phyloP scores from a whole-genome alignment of 495 filamentous ascomycete genomes.

The Neurospora sp. region DNA sequence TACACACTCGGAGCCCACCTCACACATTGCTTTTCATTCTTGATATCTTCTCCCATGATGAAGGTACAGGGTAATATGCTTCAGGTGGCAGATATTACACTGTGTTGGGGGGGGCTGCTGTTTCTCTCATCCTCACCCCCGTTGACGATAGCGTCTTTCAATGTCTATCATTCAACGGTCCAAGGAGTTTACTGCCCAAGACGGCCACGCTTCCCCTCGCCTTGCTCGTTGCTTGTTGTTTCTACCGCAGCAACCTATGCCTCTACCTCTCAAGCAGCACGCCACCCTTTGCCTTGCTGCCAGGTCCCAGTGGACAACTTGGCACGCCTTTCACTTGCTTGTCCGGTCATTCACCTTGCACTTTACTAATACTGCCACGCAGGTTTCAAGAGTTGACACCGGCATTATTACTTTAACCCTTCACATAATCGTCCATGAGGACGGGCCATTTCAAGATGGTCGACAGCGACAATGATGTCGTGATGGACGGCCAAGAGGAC shows the following conservation, averaged over 20 bases:
- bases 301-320: neutral
- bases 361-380: neutral
- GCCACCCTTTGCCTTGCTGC: neutral
- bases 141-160: neutral
- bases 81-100: neutral
- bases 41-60: neutral
- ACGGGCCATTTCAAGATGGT: slow-evolving; percentile 19
- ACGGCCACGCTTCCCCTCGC: neutral
- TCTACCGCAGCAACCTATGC: neutral
- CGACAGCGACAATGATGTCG: slow-evolving; percentile 15
- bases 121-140: neutral
- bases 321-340: neutral
- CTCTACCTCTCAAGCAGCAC: neutral
- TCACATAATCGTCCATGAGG: neutral
- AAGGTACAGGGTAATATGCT: neutral
- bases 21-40: neutral
- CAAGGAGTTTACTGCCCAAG: neutral
- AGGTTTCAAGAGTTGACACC: neutral
- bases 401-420: neutral
- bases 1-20: neutral
- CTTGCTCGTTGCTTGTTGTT: neutral
- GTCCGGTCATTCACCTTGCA: neutral
- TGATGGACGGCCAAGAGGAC: slow-evolving; percentile 31
- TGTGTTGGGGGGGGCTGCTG: neutral
- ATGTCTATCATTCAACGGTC: neutral